Percentiles rank a stretch among this genome's conserved stretches.
phyloP scores from a whole-genome alignment of 805 yeast species.

The Saccharomycopsis vini region DNA sequence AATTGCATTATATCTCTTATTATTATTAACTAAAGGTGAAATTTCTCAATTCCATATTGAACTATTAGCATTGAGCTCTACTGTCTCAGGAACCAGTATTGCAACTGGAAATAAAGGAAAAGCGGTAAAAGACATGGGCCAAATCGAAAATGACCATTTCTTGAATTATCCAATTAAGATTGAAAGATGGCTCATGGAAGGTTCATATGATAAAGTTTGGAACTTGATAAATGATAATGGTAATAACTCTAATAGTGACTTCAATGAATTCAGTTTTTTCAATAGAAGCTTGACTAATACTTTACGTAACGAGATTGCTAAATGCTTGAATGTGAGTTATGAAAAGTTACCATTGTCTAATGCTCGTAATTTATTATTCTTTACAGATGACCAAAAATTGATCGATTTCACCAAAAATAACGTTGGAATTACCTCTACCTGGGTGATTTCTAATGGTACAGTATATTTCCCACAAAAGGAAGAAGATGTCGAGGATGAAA shows the following conservation, averaged over 20 bases:
- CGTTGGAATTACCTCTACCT: constrained; percentile 30
- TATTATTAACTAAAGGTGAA: constrained; percentile 73
- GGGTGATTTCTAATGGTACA: constrained; percentile 47
- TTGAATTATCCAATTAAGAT: constrained; percentile 79
- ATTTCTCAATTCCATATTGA: constrained; percentile 87
- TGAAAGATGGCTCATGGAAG: constrained; percentile 93
- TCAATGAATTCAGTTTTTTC: constrained; percentile 71
- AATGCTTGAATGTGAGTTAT: constrained; percentile 75
- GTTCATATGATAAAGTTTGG: constrained; percentile 89
- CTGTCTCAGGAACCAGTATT: not conserved
- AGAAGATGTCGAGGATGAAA: constrained; percentile 6
- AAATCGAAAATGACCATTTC: constrained; percentile 59
- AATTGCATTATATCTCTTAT: constrained; percentile 64
- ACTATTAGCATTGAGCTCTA: constrained; percentile 33
- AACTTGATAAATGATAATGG: constrained; percentile 55
- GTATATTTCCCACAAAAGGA: constrained; percentile 34
- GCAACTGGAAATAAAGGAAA: constrained; percentile 15
- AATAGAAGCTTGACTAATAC: constrained; percentile 68
- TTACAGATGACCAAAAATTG: constrained; percentile 47
- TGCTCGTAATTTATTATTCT: constrained; percentile 71
- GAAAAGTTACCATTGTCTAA: constrained; percentile 67
- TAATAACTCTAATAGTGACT: constrained; percentile 29
- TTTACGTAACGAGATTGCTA: constrained; percentile 78
- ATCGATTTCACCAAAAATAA: constrained; percentile 43
- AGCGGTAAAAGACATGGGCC: constrained; percentile 26